Percentiles rank a stretch among this genome's conserved stretches.
These are phyloP conservation scores for Pycnococcus provasolii DNA, from an alignment of 139 green algal species.

Conservation along the genomic window DNA sequence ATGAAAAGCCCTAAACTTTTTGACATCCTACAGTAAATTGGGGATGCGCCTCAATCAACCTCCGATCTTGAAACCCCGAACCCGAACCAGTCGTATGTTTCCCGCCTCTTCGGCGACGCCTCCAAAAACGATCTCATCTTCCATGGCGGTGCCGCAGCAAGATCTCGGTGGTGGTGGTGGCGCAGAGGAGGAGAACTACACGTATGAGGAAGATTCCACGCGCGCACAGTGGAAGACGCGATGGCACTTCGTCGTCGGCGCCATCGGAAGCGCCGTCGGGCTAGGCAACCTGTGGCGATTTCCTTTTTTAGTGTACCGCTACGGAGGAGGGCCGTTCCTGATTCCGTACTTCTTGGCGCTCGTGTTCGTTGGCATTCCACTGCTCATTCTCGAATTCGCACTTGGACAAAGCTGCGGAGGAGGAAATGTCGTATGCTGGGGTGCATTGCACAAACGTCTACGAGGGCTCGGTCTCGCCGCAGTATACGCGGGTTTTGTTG, in stretches of 20 bases:
- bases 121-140: no score
- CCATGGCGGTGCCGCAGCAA: no score
- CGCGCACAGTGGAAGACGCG: background rate
- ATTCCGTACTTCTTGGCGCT: constrained; percentile 5
- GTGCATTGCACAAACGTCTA: background rate
- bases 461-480: background rate
- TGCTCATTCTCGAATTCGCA: background rate
- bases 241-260: constrained; percentile 6
- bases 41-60: no score
- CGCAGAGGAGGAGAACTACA: no score
- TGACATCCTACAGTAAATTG: no score
- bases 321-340: constrained; percentile 9
- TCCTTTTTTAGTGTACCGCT: constrained; percentile 9
- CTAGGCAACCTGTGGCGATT: constrained; percentile 13
- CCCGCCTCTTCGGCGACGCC: no score
- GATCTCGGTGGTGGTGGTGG: no score
- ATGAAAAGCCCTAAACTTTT: no score
- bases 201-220: no score
- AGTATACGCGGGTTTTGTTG: background rate
- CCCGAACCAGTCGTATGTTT: no score
- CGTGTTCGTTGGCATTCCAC: constrained; percentile 6
- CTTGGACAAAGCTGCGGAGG: background rate
- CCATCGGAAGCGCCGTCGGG: constrained; percentile 5
- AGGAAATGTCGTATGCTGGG: background rate
- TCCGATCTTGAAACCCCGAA: no score